A percentile compares a stretch with the other conserved stretches of the same genome.
phyloP scores from a whole-genome alignment of 2,329 filamentous ascomycete genomes.

The Pestalotiopsis sp. region DNA sequence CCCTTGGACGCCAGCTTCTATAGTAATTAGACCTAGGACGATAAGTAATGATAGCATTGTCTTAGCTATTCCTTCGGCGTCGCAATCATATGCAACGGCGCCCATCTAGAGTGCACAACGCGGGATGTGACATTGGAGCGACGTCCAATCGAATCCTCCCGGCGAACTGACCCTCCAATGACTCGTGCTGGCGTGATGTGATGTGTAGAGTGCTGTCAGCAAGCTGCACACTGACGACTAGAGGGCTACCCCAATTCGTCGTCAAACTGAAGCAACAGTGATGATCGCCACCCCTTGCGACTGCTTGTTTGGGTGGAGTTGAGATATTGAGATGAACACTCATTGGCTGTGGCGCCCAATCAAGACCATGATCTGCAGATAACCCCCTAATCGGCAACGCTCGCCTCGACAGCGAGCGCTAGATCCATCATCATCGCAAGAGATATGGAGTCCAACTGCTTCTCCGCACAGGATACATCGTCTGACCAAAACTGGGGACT shows the following conservation, averaged over 20 bases:
- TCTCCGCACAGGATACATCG: slow-evolving; percentile 19
- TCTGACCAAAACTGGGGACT: slow-evolving; percentile 23
- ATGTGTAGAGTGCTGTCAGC: not conserved
- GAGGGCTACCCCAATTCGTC: not conserved
- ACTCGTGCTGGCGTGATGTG: not conserved
- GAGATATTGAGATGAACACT: not conserved
- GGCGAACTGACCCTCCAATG: not conserved
- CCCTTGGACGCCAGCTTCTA: not conserved
- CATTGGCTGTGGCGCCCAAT: not conserved
- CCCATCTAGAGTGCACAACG: not conserved
- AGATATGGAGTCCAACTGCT: slow-evolving; percentile 4
- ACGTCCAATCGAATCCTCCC: not conserved
- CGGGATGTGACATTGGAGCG: not conserved
- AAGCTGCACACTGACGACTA: not conserved
- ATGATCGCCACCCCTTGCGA: not conserved
- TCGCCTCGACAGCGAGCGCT: not conserved
- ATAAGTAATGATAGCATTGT: not conserved
- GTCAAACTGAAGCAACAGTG: not conserved
- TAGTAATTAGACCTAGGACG: not conserved
- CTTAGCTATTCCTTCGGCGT: not conserved
- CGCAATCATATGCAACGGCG: not conserved
- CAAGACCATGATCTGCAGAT: slow-evolving; percentile 1
- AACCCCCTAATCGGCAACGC: not conserved
- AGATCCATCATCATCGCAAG: not conserved
- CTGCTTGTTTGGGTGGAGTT: not conserved